Conservation (phyloP, 225 moss, liverwort and hornwort species). For the Thuidium tamariscinum region DNA sequence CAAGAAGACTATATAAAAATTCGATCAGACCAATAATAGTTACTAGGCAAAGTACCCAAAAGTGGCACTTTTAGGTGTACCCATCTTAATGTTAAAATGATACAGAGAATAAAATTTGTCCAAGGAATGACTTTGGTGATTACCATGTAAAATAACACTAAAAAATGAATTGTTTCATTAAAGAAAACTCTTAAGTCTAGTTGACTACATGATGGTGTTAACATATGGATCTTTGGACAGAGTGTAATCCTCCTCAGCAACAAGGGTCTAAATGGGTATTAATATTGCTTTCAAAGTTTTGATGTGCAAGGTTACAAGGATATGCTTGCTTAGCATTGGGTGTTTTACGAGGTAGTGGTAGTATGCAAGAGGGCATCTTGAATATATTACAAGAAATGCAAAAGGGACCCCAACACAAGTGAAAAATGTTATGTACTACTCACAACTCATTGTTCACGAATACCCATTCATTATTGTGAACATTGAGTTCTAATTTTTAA, state of each 20-base stretch:
- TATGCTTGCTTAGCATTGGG: too few relatives aligned
- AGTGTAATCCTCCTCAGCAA: background rate
- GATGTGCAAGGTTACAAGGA: background rate
- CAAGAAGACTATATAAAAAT: too few relatives aligned
- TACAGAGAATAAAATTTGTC: background rate
- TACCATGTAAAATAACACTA: background rate
- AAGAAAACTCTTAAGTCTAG: background rate
- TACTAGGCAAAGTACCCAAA: too few relatives aligned
- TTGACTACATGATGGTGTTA: too few relatives aligned
- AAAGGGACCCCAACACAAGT: background rate
- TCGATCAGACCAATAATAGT: too few relatives aligned
- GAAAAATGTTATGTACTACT: background rate
- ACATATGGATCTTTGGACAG: fast-evolving
- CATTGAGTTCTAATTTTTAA: background rate
- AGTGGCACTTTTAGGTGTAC: too few relatives aligned
- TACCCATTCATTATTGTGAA: too few relatives aligned
- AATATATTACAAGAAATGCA: background rate
- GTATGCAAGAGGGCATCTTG: fast-evolving
- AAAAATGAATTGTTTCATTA: background rate
- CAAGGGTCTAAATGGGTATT: too few relatives aligned
- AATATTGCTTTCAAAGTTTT: too few relatives aligned
- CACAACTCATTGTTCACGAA: fast-evolving
- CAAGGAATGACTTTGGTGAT: background rate
- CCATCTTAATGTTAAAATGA: too few relatives aligned
- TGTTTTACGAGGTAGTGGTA: background rate